Percentiles rank a stretch among this genome's conserved stretches.
Evolutionary conservation across 2,329 filamentous ascomycete species (phyloP).

Genomic region (Aspergillus hiratsukae): DNA sequence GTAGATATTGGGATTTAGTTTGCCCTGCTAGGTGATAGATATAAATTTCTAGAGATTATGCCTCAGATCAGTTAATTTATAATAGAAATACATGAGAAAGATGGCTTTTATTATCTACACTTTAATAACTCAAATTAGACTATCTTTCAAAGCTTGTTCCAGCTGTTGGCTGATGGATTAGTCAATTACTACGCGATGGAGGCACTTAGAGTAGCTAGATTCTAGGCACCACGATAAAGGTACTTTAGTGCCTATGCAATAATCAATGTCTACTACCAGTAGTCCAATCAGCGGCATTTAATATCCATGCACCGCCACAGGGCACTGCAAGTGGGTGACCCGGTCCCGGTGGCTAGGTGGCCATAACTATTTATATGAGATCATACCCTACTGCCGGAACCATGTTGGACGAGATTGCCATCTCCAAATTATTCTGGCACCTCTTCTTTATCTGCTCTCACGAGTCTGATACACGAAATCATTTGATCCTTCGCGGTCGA

Average conservation of each 20-base stretch:
- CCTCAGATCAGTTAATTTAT: background rate
- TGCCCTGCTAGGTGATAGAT: background rate
- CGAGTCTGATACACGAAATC: background rate
- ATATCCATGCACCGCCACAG: conserved; percentile 16
- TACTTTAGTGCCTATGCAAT: too few species aligned
- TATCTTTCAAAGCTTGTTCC: background rate
- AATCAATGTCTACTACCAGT: background rate
- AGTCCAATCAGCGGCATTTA: background rate
- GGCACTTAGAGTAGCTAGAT: background rate
- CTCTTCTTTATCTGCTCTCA: background rate
- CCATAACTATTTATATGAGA: background rate
- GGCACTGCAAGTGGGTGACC: background rate
- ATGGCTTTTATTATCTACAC: background rate
- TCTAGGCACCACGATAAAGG: background rate
- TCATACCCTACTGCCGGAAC: background rate
- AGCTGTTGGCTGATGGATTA: background rate
- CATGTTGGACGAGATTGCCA: background rate
- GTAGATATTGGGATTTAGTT: background rate
- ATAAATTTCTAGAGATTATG: background rate
- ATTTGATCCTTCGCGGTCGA: background rate
- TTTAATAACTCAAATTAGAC: background rate
- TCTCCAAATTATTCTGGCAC: background rate
- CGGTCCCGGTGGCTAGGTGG: conserved; percentile 3
- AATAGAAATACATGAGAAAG: background rate
- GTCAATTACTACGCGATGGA: background rate